phyloP scores from a whole-genome alignment of 441 rosid species.

The Euphorbia schlechtendalii region DNA sequence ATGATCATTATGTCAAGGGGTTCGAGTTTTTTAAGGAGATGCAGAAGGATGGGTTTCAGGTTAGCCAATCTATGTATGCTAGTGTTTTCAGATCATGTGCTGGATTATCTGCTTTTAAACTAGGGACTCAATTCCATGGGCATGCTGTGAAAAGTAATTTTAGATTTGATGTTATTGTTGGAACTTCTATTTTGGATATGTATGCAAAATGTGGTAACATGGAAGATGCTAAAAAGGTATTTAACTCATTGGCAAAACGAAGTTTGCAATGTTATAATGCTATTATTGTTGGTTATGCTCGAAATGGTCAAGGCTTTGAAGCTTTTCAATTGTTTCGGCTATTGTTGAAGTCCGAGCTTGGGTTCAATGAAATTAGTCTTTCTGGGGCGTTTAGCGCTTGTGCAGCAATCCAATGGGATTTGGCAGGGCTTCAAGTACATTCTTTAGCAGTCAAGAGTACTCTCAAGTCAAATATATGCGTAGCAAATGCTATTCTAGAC shows the following conservation, averaged over 20 bases:
- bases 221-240: constrained; percentile 56
- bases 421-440: constrained; percentile 72
- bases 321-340: constrained; percentile 54
- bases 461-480: constrained; percentile 43
- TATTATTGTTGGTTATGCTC: constrained; percentile 61
- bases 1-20: constrained; percentile 36
- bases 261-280: constrained; percentile 79
- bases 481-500: constrained; percentile 74
- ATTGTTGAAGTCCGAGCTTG: constrained; percentile 50
- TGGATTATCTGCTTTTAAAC: constrained; percentile 38
- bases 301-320: constrained; percentile 45
- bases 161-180: constrained; percentile 60
- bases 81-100: constrained; percentile 77
- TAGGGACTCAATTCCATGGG: constrained; percentile 72
- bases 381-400: constrained; percentile 86
- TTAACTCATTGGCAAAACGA: constrained; percentile 48
- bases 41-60: constrained; percentile 45
- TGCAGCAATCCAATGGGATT: constrained; percentile 47
- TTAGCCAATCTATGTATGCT: constrained; percentile 78
- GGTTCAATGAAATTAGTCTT: constrained; percentile 69
- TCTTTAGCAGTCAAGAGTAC: constrained; percentile 55
- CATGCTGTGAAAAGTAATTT: constrained; percentile 69
- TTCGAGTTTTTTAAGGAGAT: constrained; percentile 63
- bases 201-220: constrained; percentile 71
- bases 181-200: constrained; percentile 88